phyloP scores from a whole-genome alignment of 305 asterid genomes.

The Fraxinus paxiana region DNA sequence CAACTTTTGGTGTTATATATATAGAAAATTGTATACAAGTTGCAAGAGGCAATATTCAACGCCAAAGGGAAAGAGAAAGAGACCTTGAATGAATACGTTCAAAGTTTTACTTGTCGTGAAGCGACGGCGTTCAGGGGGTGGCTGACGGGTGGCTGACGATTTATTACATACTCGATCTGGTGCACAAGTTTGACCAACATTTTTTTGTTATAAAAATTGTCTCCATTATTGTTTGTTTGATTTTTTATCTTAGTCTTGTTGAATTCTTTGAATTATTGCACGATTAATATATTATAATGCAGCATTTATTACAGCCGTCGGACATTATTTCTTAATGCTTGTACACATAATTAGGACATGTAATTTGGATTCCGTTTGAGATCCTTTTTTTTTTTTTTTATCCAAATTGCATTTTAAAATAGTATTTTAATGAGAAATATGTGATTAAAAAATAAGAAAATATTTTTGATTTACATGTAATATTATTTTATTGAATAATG shows the following conservation, averaged over 20 bases:
- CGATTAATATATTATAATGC: neutral
- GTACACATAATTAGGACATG: neutral
- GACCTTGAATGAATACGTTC: neutral
- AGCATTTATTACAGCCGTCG: neutral
- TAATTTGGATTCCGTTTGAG: neutral
- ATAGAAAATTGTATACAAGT: neutral
- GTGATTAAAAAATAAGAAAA: neutral
- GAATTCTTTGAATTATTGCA: neutral
- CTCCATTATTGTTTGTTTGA: neutral
- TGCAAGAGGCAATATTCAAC: neutral
- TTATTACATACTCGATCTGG: neutral
- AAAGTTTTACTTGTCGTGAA: neutral
- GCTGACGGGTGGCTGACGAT: neutral
- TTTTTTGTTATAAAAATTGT: neutral
- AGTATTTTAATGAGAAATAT: too few relatives aligned
- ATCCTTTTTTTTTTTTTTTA: too few relatives aligned
- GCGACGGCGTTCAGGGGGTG: neutral
- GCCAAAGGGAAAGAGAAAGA: neutral
- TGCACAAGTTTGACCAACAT: neutral
- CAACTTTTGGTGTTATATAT: neutral
- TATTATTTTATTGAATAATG: too few relatives aligned
- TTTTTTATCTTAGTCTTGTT: neutral
- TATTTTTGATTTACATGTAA: neutral
- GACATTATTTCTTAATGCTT: neutral
- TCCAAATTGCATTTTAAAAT: too few relatives aligned